These are phyloP conservation scores for Metschnikowia peoriensis DNA, from an alignment of 805 yeast genomes.

Conservation along the genomic window DNA sequence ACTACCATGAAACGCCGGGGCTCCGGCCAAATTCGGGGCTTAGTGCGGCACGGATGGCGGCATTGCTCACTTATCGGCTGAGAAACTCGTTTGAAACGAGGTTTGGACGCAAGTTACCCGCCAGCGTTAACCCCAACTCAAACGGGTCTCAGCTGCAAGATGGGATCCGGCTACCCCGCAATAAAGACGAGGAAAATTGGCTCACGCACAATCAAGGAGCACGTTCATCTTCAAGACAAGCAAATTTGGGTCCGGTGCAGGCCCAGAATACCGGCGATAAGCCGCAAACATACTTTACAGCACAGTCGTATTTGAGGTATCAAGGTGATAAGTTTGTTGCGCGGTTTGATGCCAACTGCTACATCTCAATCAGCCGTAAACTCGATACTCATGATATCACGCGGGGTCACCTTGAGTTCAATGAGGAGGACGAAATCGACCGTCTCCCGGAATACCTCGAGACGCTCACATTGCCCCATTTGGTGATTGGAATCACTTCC, in stretches of 20 bases:
- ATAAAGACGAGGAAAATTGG: conserved; percentile 71
- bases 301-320: conserved; percentile 90
- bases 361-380: conserved; percentile 89
- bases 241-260: background rate
- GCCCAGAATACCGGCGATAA: conserved; percentile 16
- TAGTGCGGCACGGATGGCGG: conserved; percentile 97
- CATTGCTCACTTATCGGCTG: conserved; percentile 87
- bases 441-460: conserved; percentile 51
- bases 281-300: conserved; percentile 76
- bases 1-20: conserved; percentile 57
- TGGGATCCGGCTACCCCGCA: conserved; percentile 41
- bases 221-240: conserved; percentile 13
- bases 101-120: conserved; percentile 72
- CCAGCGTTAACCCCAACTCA: background rate
- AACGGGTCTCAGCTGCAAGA: conserved; percentile 14
- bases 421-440: conserved; percentile 30
- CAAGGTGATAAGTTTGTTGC: conserved; percentile 89
- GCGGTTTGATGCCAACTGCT: conserved; percentile 95
- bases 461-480: conserved; percentile 67
- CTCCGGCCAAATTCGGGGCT: conserved; percentile 78
- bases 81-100: conserved; percentile 87
- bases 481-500: conserved; percentile 84
- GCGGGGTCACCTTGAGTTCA: conserved; percentile 57
- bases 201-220: conserved; percentile 87
- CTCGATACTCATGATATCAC: conserved; percentile 94